Percentiles rank a stretch among this genome's conserved stretches.
phyloP scores from a whole-genome alignment of 2,329 filamentous ascomycete species.

The Fusarium goolgardi region DNA sequence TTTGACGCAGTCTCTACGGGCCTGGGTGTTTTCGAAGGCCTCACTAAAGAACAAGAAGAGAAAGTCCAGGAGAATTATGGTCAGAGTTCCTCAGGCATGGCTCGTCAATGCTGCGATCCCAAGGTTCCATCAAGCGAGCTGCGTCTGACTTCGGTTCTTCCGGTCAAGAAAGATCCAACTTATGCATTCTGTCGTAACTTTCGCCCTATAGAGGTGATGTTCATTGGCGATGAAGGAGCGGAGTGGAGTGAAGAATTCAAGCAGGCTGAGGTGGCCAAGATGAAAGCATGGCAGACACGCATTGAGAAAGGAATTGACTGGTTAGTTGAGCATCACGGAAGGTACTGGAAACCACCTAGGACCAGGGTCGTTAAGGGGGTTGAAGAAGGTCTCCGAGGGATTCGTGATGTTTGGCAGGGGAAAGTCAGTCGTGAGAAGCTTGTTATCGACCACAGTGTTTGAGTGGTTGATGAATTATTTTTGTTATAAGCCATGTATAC shows the following conservation, averaged over 20 bases:
- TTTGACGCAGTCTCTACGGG: slow-evolving; percentile 15
- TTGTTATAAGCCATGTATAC: too few species aligned
- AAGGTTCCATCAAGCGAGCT: neutral
- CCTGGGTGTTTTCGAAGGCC: slow-evolving; percentile 10
- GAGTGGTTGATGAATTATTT: neutral
- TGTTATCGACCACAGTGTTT: neutral
- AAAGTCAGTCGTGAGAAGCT: slow-evolving; percentile 16
- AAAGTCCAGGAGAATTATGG: neutral
- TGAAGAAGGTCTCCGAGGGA: slow-evolving; percentile 9
- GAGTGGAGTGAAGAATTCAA: neutral
- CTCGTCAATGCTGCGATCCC: slow-evolving; percentile 7
- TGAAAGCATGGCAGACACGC: neutral
- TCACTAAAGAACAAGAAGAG: neutral
- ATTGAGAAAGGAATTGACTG: slow-evolving; percentile 5
- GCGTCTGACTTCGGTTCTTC: neutral
- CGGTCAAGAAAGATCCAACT: neutral
- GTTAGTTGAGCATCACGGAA: slow-evolving; percentile 2
- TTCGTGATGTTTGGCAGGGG: slow-evolving; percentile 11
- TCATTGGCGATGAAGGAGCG: neutral
- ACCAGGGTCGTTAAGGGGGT: slow-evolving; percentile 1
- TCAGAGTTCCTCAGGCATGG: slow-evolving; percentile 1
- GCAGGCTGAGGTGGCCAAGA: neutral
- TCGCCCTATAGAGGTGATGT: neutral
- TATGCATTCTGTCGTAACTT: slow-evolving; percentile 7
- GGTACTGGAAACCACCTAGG: slow-evolving; percentile 6